These are phyloP conservation scores for Lichtheimia hyalospora DNA, from an alignment of 371 early-diverging fungal species.

Conservation along the genomic window DNA sequence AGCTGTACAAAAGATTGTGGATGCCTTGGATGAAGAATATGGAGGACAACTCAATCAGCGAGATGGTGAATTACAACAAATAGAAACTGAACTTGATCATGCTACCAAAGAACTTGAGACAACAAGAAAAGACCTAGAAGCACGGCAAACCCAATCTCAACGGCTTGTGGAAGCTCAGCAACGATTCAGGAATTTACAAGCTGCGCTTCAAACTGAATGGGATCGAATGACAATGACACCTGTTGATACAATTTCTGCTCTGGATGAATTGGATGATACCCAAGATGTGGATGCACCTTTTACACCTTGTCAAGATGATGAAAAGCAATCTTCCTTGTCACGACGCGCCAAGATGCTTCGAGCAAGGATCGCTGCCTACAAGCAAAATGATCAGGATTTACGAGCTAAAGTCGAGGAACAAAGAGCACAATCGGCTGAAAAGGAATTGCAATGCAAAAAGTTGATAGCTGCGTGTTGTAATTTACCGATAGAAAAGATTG, in stretches of 20 bases:
- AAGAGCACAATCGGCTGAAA: slow-evolving; percentile 36
- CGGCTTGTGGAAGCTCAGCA: slow-evolving; percentile 58
- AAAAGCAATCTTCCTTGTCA: slow-evolving; percentile 18
- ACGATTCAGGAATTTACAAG: slow-evolving; percentile 53
- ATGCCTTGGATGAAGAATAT: slow-evolving; percentile 69
- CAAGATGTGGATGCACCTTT: slow-evolving; percentile 16
- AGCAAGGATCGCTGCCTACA: slow-evolving; percentile 44
- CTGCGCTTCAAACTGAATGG: slow-evolving; percentile 30
- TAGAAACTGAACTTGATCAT: slow-evolving; percentile 53
- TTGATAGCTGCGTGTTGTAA: slow-evolving; percentile 74
- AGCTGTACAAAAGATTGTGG: slow-evolving; percentile 73
- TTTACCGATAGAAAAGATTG: slow-evolving; percentile 65
- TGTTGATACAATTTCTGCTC: background rate
- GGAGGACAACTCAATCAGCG: slow-evolving; percentile 59
- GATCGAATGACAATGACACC: slow-evolving; percentile 8
- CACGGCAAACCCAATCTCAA: slow-evolving; percentile 23
- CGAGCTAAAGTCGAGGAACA: slow-evolving; percentile 34
- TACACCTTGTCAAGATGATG: background rate
- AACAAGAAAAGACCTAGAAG: slow-evolving; percentile 40
- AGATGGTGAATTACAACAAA: slow-evolving; percentile 60
- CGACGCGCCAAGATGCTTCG: slow-evolving; percentile 38
- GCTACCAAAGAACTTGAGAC: slow-evolving; percentile 42
- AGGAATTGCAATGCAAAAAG: slow-evolving; percentile 62
- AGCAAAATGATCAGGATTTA: slow-evolving; percentile 44
- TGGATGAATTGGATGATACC: slow-evolving; percentile 11